Evolutionary conservation across 2,329 filamentous ascomycete species (phyloP).

Genomic region (Gaeumannomyces tritici): DNA sequence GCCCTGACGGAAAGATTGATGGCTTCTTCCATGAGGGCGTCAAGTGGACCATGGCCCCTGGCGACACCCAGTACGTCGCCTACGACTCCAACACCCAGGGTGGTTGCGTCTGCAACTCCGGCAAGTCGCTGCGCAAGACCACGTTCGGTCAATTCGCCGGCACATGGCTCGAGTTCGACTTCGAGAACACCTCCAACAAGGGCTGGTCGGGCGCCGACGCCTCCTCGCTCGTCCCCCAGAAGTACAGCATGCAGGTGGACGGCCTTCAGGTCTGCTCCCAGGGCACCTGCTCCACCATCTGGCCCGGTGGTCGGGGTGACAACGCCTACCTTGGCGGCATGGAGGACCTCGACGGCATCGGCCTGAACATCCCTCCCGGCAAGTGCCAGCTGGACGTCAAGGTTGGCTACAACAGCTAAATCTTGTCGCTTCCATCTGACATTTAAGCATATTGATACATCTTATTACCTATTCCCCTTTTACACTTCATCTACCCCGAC

Average conservation of each 20-base stretch:
- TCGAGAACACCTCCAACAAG: conserved; percentile 32
- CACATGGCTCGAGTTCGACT: conserved; percentile 43
- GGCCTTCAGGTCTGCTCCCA: conserved; percentile 29
- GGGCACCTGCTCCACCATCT: conserved; percentile 21
- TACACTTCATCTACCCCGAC: neutral
- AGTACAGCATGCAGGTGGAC: conserved; percentile 22
- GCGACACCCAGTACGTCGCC: conserved; percentile 29
- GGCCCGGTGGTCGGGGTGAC: conserved; percentile 15
- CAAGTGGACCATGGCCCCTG: conserved; percentile 28
- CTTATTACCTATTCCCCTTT: neutral
- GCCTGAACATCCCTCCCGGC: conserved; percentile 21
- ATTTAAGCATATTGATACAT: neutral
- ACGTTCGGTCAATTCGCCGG: conserved; percentile 28
- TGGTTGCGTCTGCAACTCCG: conserved; percentile 31
- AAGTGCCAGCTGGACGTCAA: conserved; percentile 10
- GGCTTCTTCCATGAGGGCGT: conserved; percentile 37
- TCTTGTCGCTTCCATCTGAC: neutral
- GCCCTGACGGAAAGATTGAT: conserved; percentile 29
- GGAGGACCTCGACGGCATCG: conserved; percentile 22
- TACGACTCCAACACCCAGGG: conserved; percentile 38
- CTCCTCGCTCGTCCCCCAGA: conserved; percentile 35
- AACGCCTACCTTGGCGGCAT: conserved; percentile 25
- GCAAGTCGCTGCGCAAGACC: conserved; percentile 22
- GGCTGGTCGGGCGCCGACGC: conserved; percentile 41
- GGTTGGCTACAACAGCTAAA: conserved; percentile 10